Percentiles rank a stretch among this genome's conserved stretches.
These are phyloP conservation scores for Phytophthora brassicae DNA, from an alignment of 352 stramenopile genomes.

Conservation along the genomic window DNA sequence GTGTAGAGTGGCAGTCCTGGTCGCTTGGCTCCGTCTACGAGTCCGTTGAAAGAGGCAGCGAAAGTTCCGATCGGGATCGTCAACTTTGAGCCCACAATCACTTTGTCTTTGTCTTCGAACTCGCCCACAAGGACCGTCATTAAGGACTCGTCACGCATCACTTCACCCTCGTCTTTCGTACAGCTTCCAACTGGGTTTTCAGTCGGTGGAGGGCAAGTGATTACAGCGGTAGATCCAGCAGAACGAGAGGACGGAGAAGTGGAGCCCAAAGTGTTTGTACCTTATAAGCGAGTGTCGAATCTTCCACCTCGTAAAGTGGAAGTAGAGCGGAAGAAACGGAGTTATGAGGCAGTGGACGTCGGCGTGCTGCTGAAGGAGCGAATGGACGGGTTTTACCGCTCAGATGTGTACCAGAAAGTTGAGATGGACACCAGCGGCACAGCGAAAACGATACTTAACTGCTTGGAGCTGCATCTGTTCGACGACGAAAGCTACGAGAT, in stretches of 20 bases:
- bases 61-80: conserved; percentile 43
- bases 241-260: conserved; percentile 57
- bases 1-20: conserved; percentile 20
- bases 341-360: conserved; percentile 54
- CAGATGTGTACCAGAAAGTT: conserved; percentile 39
- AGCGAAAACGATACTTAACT: conserved; percentile 57
- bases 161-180: conserved; percentile 39
- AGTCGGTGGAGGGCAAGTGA: conserved; percentile 44
- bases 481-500: conserved; percentile 85
- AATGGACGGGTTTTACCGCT: conserved; percentile 45
- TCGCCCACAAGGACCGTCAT: conserved; percentile 38
- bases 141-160: conserved; percentile 45
- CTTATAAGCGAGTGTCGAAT: conserved; percentile 55
- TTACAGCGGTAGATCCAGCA: conserved; percentile 41
- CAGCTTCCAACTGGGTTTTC: conserved; percentile 46
- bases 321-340: conserved; percentile 67
- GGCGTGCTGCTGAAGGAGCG: conserved; percentile 45
- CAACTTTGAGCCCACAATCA: conserved; percentile 59
- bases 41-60: conserved; percentile 44
- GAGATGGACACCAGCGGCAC: conserved; percentile 48
- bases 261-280: conserved; percentile 75
- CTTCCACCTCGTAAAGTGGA: conserved; percentile 66
- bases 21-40: conserved; percentile 60
- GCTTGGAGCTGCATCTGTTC: conserved; percentile 66
- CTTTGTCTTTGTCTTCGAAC: conserved; percentile 4